Base-by-base conservation (phyloP, 2,329 filamentous ascomycete species). In the Colletotrichum falcatum region DNA sequence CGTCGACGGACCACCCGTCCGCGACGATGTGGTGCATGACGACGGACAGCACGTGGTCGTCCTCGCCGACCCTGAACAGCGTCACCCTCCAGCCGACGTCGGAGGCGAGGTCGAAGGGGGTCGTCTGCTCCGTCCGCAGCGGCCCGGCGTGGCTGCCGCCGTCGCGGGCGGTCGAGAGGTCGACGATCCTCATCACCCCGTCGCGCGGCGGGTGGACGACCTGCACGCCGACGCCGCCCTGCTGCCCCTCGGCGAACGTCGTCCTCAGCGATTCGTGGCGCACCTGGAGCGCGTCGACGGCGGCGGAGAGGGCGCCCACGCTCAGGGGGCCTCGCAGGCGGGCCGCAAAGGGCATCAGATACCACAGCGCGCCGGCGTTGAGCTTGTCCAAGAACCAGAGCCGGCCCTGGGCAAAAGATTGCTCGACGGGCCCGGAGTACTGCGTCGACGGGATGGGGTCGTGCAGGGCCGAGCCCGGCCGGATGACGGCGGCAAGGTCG, bases 1-100 rank as follows among this genome's bases (percentile, higher is more conserved):
- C 63, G 16, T 78, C 75, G 5, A 78, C 59, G 1, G 77, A 78
- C 77, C 77, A 78, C 0, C 77, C 77, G 42, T 78, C 77, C 0
- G 75, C 74, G 5, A 78, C 70, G 18, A 77, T 77, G 20, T 78
- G 77, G 37, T 78, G 77, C 74, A 78, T 75, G 3, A 76, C 70
- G 8, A 78, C 76, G 0, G 75, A 77, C 0, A 78, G 59, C 2
- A 77, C 23, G 61, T 77, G 66, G 2, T 77, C 69, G 0, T 73
- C 46, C 0, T 74, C 61, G 1, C 55, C 66, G 0, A 77, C 1
- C 7, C 61, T 58, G 2, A 72, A 66, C 0, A 78, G 28, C 0
- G 66, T 54, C 1, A 71, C 73, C 51, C 76, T 68, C 75, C 75
- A 77, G 0, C 74, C 75, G 1, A 73, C 37, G 20, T 76, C 75